Conservation (phyloP, 2,329 filamentous ascomycete genomes). For the Myriosclerotinia duriaeana region DNA sequence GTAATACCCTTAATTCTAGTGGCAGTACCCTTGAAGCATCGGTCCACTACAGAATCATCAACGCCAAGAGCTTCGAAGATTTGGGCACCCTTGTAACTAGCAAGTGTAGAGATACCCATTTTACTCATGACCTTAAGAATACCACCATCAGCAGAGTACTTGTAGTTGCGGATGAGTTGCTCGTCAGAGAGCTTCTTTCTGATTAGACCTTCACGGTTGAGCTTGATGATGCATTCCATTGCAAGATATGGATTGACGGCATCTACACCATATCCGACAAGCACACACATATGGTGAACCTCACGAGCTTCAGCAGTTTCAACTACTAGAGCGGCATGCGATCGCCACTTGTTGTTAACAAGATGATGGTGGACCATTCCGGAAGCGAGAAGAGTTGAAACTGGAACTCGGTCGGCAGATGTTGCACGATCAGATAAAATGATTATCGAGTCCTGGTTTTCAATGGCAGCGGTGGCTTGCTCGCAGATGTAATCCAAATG, state of each 20-base stretch:
- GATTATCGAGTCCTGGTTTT: slow-evolving; percentile 80
- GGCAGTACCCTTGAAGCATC: slow-evolving; percentile 91
- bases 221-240: slow-evolving; percentile 95
- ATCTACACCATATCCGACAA: slow-evolving; percentile 92
- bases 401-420: slow-evolving; percentile 75
- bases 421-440: slow-evolving; percentile 87
- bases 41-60: slow-evolving; percentile 86
- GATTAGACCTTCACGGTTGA: slow-evolving; percentile 89
- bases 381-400: slow-evolving; percentile 84
- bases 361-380: slow-evolving; percentile 95
- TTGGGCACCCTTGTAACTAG: slow-evolving; percentile 96
- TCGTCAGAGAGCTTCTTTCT: slow-evolving; percentile 84
- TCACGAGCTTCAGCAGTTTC: slow-evolving; percentile 96
- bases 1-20: slow-evolving; percentile 93
- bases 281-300: slow-evolving; percentile 98
- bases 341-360: slow-evolving; percentile 93
- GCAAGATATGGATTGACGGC: slow-evolving; percentile 93
- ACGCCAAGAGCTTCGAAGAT: slow-evolving; percentile 96
- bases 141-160: slow-evolving; percentile 92
- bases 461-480: slow-evolving; percentile 78
- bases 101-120: slow-evolving; percentile 97
- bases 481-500: slow-evolving; percentile 88
- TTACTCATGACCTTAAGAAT: slow-evolving; percentile 99
- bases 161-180: slow-evolving; percentile 89
- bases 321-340: slow-evolving; percentile 79